Conservation (phyloP, 2,329 filamentous ascomycete genomes). For the Paraconiothyrium brasiliense region DNA sequence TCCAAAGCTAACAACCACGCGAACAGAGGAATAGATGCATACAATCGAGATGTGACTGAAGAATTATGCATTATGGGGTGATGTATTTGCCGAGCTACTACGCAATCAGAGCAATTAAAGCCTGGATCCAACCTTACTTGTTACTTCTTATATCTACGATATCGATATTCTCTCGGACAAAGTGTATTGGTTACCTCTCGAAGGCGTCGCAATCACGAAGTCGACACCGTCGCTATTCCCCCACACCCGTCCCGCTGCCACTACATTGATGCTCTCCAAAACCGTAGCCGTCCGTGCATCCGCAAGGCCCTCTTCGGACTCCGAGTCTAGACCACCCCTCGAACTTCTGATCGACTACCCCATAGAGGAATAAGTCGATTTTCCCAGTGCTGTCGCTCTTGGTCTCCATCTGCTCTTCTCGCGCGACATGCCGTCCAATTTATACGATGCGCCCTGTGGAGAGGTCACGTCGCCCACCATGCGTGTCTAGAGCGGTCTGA, state of each 20-base stretch:
- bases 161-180: neutral
- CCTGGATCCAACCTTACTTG: no score
- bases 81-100: no score
- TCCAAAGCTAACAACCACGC: neutral
- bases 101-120: no score
- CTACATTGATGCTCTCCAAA: neutral
- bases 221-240: neutral
- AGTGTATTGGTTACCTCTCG: neutral
- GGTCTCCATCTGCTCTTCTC: neutral
- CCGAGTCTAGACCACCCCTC: neutral
- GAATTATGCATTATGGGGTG: neutral
- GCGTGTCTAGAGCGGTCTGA: slow-evolving; percentile 5
- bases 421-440: neutral
- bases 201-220: neutral
- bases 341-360: neutral
- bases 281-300: neutral
- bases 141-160: neutral
- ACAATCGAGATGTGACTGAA: neutral
- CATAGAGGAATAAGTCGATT: neutral
- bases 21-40: neutral
- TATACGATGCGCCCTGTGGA: neutral
- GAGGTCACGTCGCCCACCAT: neutral
- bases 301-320: slow-evolving; percentile 10
- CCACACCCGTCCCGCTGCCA: neutral
- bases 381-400: neutral